These are phyloP conservation scores for Avena sativa DNA, from an alignment of 176 grass and related monocot genomes.

Conservation along the genomic window DNA sequence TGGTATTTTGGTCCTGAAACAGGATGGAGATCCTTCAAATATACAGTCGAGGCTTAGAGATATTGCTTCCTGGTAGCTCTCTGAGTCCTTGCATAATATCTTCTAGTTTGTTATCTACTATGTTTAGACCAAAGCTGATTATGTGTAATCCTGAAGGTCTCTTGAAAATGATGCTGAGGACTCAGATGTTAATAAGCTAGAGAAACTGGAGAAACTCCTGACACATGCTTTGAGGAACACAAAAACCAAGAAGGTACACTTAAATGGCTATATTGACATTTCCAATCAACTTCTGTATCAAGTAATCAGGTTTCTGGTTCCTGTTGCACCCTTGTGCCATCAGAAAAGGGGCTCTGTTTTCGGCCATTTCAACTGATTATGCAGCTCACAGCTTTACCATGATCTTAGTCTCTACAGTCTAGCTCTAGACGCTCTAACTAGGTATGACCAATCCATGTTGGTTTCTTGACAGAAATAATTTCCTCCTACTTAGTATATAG, in stretches of 20 bases:
- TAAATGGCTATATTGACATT: background rate
- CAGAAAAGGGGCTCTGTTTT: conserved; percentile 23
- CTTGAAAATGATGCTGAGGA: conserved; percentile 47
- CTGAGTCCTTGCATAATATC: background rate
- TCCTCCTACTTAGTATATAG: background rate
- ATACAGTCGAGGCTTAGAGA: conserved; percentile 47
- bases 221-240: conserved; percentile 48
- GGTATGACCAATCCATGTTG: background rate
- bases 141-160: conserved; percentile 48
- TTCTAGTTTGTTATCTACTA: background rate
- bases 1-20: conserved; percentile 27
- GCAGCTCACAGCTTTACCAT: background rate
- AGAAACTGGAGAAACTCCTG: conserved; percentile 61
- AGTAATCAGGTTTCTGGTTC: background rate
- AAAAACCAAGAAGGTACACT: conserved; percentile 61
- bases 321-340: background rate
- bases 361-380: background rate
- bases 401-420: conserved; percentile 14
- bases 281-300: background rate
- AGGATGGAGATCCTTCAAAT: conserved; percentile 44
- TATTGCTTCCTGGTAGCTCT: conserved; percentile 55
- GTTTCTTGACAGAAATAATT: background rate
- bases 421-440: background rate
- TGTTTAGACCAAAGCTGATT: background rate
- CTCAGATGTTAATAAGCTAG: conserved; percentile 51